A percentile compares a stretch with the other conserved stretches of the same genome.
These are phyloP conservation scores for Phytophthora cactorum DNA, from an alignment of 352 stramenopile species.

Conservation along the genomic window DNA sequence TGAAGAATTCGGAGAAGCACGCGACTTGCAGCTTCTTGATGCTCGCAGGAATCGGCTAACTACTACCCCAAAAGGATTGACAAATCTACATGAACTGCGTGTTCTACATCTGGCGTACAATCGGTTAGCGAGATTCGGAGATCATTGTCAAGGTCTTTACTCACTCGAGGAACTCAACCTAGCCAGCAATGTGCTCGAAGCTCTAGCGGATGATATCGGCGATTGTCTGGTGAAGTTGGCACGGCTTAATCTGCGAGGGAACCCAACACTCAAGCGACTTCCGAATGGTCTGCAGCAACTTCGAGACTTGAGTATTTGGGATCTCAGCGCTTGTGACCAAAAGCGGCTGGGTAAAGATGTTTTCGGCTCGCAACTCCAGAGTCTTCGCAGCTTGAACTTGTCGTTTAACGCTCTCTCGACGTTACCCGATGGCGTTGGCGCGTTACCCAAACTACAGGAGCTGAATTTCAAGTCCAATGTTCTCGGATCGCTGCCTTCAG, in stretches of 20 bases:
- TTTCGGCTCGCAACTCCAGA: conserved; percentile 40
- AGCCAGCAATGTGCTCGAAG: conserved; percentile 48
- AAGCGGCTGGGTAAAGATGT: conserved; percentile 61
- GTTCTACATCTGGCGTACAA: conserved; percentile 63
- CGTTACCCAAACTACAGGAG: conserved; percentile 47
- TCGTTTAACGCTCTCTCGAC: conserved; percentile 53
- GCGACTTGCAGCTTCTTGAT: conserved; percentile 56
- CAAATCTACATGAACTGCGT: conserved; percentile 42
- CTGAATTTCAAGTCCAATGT: conserved; percentile 53
- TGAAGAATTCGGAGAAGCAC: conserved; percentile 56
- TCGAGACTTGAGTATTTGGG: conserved; percentile 38
- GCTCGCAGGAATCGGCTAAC: conserved; percentile 57
- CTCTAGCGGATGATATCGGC: conserved; percentile 45
- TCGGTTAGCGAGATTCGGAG: conserved; percentile 48
- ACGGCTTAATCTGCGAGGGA: conserved; percentile 47
- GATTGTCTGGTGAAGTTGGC: conserved; percentile 44
- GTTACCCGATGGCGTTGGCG: conserved; percentile 46
- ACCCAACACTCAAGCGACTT: conserved; percentile 43
- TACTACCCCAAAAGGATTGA: conserved; percentile 32
- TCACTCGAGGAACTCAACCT: conserved; percentile 65
- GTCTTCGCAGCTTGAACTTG: conserved; percentile 46
- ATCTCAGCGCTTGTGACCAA: conserved; percentile 54
- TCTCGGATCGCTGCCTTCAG: conserved; percentile 35
- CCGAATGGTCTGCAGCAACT: conserved; percentile 56
- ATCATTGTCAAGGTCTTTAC: conserved; percentile 44